Base-by-base conservation (phyloP, 768 basidiomycete species). In the Lentinula boryana region DNA sequence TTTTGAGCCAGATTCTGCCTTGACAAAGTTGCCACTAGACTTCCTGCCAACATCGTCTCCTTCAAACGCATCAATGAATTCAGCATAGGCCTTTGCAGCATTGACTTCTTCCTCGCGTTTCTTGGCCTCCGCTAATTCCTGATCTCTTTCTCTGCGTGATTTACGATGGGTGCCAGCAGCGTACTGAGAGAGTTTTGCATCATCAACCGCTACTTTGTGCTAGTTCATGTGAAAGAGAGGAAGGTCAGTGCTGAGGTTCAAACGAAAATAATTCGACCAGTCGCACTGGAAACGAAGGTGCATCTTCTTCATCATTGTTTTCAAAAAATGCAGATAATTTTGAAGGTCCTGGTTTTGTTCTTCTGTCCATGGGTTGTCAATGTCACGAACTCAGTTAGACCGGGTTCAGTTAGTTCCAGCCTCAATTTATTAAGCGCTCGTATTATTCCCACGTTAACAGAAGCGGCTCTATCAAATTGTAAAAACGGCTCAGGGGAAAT, bases 111-210 rank as follows among this genome's bases (percentile, higher is more conserved):
- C 92, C 69, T 92, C 90, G 63, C 80, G 83, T 67, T 87, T 87
- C 75, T 94, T 97, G 41, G 87, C 88, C 68, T 95, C 94, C 38
- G 92, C 95, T 53, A 88, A 89, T 68, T 98, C 95, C 68, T 87
- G 87, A 70, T 98, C 97, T 68, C 90, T 89, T 74, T 98, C 95
- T 64, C 91, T 81, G 61, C 89, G 87, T 15, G 94, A 94, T 77
- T 98, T 98, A 62, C 87, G 85, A 56, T 88, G 84, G 40, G 84
- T 90, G n/a, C 90, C 94, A 69, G 92, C 85, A 35, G 91, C 74
- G 74, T 91, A 97, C 52, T 91, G 89, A 38, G 90, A 88, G 61
- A 90, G 75, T 74, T 96, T 96, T 67, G 88, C 84, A 68, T 89
- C 87, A 67, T 93, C 92, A 62, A 96, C 80, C 61, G 89, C 46